phyloP scores from a whole-genome alignment of 768 basidiomycete genomes.

The Termitomyces eurrhizus region DNA sequence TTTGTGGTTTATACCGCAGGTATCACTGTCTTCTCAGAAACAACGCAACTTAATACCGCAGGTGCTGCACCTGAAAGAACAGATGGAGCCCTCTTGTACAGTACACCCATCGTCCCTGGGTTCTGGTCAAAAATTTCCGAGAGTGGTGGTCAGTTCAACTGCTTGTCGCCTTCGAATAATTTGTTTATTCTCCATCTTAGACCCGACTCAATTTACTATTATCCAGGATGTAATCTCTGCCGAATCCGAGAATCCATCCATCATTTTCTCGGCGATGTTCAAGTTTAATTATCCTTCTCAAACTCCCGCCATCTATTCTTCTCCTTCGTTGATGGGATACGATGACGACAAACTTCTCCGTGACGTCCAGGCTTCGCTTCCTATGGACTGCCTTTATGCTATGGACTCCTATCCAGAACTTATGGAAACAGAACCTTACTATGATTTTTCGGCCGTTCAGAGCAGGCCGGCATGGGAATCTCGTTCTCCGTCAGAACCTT shows the following conservation, averaged over 20 bases:
- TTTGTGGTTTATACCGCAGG: conserved; percentile 53
- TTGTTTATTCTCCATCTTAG: conserved; percentile 29
- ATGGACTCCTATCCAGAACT: conserved; percentile 16
- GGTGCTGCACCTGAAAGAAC: conserved; percentile 23
- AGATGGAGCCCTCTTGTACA: conserved; percentile 45
- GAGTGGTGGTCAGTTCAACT: conserved; percentile 42
- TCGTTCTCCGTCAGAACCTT: conserved; percentile 14
- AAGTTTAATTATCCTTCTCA: conserved; percentile 43
- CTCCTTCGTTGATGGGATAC: conserved; percentile 12
- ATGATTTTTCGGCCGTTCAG: conserved; percentile 11
- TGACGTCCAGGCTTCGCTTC: conserved; percentile 13
- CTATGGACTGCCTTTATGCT: conserved; percentile 18
- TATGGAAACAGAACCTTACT: conserved; percentile 14
- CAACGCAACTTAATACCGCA: conserved; percentile 28
- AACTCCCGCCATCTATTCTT: conserved; percentile 9
- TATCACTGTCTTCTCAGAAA: conserved; percentile 49
- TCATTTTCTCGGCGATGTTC: conserved; percentile 57
- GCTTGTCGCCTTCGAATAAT: background rate
- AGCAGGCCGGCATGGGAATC: conserved; percentile 11
- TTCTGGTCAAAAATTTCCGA: conserved; percentile 61
- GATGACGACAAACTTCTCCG: conserved; percentile 12
- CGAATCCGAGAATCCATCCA: conserved; percentile 21
- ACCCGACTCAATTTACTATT: conserved; percentile 64
- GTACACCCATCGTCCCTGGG: conserved; percentile 54
- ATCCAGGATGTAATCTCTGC: conserved; percentile 55